These are phyloP conservation scores for Lithospermum erythrorhizon DNA, from an alignment of 257 asterid genomes.

Conservation along the genomic window DNA sequence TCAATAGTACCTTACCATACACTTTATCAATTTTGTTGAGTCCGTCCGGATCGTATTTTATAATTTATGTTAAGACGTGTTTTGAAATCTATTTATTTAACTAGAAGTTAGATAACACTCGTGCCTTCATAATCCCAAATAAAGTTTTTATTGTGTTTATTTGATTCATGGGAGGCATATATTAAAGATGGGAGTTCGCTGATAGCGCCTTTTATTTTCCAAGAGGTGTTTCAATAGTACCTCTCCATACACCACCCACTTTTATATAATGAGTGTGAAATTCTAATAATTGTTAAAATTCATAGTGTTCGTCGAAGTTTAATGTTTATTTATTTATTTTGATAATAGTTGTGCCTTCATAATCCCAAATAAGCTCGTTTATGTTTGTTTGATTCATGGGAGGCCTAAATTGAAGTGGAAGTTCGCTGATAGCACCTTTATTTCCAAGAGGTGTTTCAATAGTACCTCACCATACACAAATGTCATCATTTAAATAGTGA, in stretches of 20 bases:
- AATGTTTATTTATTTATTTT: neutral
- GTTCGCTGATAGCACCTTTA: conserved; percentile 5
- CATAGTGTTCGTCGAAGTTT: too few species aligned
- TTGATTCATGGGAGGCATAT: conserved; percentile 51
- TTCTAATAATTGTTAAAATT: too few species aligned
- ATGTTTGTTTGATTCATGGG: conserved; percentile 4
- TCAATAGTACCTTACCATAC: conserved; percentile 31
- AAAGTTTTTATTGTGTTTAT: conserved; percentile 20
- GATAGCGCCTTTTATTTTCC: conserved; percentile 25
- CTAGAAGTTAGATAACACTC: too few species aligned
- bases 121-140: conserved; percentile 33
- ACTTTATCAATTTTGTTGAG: too few species aligned
- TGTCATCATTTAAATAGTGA: neutral
- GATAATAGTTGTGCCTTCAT: conserved; percentile 1
- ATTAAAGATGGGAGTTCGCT: conserved; percentile 30
- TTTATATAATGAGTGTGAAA: neutral
- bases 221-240: conserved; percentile 33
- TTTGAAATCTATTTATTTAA: too few species aligned
- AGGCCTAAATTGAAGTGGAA: conserved; percentile 1
- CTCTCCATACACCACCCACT: conserved; percentile 17
- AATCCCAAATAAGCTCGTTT: neutral
- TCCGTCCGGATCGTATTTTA: too few species aligned
- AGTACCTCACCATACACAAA: neutral
- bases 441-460: conserved; percentile 3
- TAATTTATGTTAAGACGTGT: too few species aligned